phyloP scores from a whole-genome alignment of 2,329 filamentous ascomycete genomes.

The Talaromyces sp. region DNA sequence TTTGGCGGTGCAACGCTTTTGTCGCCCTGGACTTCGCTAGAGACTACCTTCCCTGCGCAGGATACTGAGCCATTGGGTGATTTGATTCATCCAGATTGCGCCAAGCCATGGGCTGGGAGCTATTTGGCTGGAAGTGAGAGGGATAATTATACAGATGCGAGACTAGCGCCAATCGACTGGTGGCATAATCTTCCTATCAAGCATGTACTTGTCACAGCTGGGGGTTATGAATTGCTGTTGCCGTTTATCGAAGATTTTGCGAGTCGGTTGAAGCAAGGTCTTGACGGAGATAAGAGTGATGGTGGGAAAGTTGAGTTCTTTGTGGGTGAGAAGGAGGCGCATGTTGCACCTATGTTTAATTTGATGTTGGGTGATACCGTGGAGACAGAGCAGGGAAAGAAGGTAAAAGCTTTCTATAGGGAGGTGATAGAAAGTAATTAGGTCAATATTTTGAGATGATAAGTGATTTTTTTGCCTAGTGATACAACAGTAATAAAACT shows the following conservation, averaged over 20 bases:
- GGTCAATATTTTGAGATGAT: neutral
- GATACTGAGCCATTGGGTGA: constrained; percentile 52
- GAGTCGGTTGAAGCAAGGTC: neutral
- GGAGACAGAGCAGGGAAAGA: constrained; percentile 41
- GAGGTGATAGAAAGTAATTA: constrained; percentile 10
- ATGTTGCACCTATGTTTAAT: constrained; percentile 44
- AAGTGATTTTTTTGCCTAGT: neutral
- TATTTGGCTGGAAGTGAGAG: constrained; percentile 44
- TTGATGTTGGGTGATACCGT: constrained; percentile 33
- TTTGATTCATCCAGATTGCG: constrained; percentile 41
- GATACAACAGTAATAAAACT: neutral
- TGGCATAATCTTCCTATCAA: constrained; percentile 50
- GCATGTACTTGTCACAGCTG: constrained; percentile 53
- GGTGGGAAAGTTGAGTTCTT: constrained; percentile 32
- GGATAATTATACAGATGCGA: constrained; percentile 56
- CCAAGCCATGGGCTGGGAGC: constrained; percentile 46
- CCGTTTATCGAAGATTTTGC: constrained; percentile 55
- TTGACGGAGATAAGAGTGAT: constrained; percentile 36
- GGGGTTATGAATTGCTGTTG: constrained; percentile 55
- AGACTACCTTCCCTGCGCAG: constrained; percentile 41
- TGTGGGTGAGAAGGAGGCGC: constrained; percentile 38
- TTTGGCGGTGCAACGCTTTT: constrained; percentile 54
- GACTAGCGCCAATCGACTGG: constrained; percentile 51
- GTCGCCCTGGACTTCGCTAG: constrained; percentile 57
- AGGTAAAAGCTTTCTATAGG: constrained; percentile 31